Base-by-base conservation (phyloP, 2,329 filamentous ascomycete genomes). In the Aspergillus ruber region DNA sequence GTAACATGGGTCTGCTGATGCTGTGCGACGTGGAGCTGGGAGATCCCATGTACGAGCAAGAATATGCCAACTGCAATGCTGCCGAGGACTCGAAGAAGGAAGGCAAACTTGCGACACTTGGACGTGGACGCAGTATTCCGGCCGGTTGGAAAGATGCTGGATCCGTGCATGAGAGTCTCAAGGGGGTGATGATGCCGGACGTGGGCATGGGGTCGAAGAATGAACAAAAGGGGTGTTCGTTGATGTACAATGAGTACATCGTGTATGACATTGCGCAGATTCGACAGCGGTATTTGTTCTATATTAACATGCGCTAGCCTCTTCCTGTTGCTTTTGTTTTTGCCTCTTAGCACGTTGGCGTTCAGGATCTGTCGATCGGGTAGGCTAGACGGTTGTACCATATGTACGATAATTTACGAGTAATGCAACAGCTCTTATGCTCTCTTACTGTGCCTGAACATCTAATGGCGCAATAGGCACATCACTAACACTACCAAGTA, bases 1-100 rank as follows among this genome's bases (percentile, higher is more conserved):
- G 77, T n/a, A 79, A 81, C 17, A 81, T 83, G 18, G 89, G 83
- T 0, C 74, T 95, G 3, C 73, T 95, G 3, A 76, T 95, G 15
- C 82, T 95, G 1, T 94, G 89, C 58, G 89, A 95, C 60, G 88
- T 87, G 3, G 85, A 90, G 67, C 77, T 95, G 2, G 89, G 90
- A 5, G 69, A 83, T 29, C 88, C 88, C 0, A 83, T 91, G 72
- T 78, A 85, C 49, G 75, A 83, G 56, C 74, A 90, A 2, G 73
- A 69, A 0, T 0, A 71, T 10, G 66, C 80, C 1, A 79, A 79
- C 17, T 88, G 81, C 60, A 67, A 72, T 6, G 89, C 89, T 0
- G 84, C 78, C 0, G 74, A 82, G 4, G 74, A 77, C 35, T 86
- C 85, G 0, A 81, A 80, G 52, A 64, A 71, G 2, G 68, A 77